Evolutionary conservation across 345 rosid species (phyloP).

Genomic region (Hevea brasiliensis): DNA sequence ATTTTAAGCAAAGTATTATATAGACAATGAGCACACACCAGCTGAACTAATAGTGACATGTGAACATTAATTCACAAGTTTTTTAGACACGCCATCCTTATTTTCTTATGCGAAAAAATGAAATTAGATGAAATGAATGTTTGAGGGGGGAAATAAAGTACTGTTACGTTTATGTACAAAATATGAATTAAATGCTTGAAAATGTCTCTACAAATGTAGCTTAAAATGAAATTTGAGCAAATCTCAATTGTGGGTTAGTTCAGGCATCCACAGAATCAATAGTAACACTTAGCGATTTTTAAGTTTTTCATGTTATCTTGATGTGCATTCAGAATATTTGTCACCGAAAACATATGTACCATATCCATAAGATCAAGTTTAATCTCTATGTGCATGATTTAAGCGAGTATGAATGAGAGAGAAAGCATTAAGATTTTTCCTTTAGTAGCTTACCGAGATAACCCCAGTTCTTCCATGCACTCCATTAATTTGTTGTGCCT

Average conservation of each 20-base stretch:
- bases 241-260: background rate
- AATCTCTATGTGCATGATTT: background rate
- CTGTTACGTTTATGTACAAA: background rate
- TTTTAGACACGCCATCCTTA: background rate
- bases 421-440: conserved; percentile 4
- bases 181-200: background rate
- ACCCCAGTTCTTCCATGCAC: conserved; percentile 69
- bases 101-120: background rate
- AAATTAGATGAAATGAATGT: background rate
- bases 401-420: background rate
- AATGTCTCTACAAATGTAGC: background rate
- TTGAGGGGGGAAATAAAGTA: background rate
- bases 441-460: conserved; percentile 53
- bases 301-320: conserved; percentile 5
- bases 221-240: conserved; percentile 14
- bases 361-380: background rate
- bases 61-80: background rate
- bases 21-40: conserved; percentile 2
- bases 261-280: background rate
- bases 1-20: conserved; percentile 9
- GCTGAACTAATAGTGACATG: background rate
- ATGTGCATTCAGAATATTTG: background rate
- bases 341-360: background rate
- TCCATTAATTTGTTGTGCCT: conserved; percentile 78
- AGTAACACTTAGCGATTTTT: background rate